A percentile compares a stretch with the other conserved stretches of the same genome.
Conservation (phyloP, 164 flowering plant species). For the Litsea cubeba region DNA sequence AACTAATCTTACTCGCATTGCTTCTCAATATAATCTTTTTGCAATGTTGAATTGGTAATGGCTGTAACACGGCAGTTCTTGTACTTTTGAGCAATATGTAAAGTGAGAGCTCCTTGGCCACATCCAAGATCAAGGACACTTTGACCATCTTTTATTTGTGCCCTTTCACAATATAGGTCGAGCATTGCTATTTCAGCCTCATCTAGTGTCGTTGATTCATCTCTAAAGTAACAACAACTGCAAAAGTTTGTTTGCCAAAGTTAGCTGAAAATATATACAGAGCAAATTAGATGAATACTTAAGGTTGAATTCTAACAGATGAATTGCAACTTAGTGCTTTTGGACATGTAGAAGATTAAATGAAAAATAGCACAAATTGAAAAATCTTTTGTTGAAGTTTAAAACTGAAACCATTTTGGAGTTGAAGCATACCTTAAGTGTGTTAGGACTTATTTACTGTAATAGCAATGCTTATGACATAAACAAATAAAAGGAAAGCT, state of each 20-base stretch:
- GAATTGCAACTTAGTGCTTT: not conserved
- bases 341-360: not conserved
- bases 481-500: too few relatives aligned
- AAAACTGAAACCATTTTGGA: not conserved
- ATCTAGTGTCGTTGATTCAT: slow-evolving; percentile 51
- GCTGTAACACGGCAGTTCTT: slow-evolving; percentile 61
- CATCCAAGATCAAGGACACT: slow-evolving; percentile 91
- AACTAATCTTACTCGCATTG: slow-evolving; percentile 6
- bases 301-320: not conserved
- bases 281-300: not conserved
- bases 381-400: not conserved
- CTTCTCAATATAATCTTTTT: slow-evolving; percentile 10
- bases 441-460: not conserved
- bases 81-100: slow-evolving; percentile 74
- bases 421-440: not conserved
- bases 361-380: not conserved
- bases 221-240: slow-evolving; percentile 72
- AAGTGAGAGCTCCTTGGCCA: slow-evolving; percentile 83
- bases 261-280: not conserved
- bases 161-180: slow-evolving; percentile 75
- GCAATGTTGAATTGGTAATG: slow-evolving; percentile 6
- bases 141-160: slow-evolving; percentile 75
- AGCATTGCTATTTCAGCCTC: slow-evolving; percentile 88
- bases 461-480: not conserved
- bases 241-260: not conserved